These are phyloP conservation scores for Kwoniella sp. DNA, from an alignment of 768 basidiomycete species.

Conservation along the genomic window DNA sequence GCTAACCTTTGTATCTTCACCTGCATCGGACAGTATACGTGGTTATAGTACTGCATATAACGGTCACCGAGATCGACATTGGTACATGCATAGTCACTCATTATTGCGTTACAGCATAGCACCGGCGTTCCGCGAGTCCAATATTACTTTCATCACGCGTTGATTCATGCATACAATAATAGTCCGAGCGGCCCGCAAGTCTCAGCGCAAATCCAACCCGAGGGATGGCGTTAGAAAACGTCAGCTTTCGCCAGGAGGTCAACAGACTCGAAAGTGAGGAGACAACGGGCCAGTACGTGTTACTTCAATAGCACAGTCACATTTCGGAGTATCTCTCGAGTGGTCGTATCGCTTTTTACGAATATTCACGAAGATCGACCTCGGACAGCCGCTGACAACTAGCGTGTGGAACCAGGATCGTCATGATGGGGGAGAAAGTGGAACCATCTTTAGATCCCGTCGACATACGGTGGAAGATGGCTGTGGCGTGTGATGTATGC, in stretches of 20 bases:
- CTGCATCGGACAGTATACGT: not conserved
- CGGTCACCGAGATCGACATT: not conserved
- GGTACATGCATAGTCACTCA: not conserved
- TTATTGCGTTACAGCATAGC: not conserved
- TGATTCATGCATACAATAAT: not conserved
- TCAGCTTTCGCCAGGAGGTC: not conserved
- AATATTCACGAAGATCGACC: not conserved
- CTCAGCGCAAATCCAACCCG: not conserved
- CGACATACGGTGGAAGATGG: conserved; percentile 21
- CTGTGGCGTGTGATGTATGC: conserved; percentile 19
- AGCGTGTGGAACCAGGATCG: not conserved
- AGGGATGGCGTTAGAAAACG: conserved; percentile 3
- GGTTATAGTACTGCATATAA: not conserved
- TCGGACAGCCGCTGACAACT: not conserved
- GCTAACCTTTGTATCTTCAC: not conserved
- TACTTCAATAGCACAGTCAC: not conserved
- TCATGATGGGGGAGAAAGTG: conserved; percentile 2
- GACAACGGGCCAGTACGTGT: not conserved
- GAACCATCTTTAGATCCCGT: conserved; percentile 11
- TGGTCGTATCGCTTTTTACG: not conserved
- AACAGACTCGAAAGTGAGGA: not conserved
- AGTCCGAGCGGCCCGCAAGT: not conserved
- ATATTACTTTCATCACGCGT: not conserved
- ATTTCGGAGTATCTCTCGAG: not conserved
- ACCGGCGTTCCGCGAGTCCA: no score